Conservation (phyloP, 176 grass and related monocot species). For the Bothriochloa decipiens region DNA sequence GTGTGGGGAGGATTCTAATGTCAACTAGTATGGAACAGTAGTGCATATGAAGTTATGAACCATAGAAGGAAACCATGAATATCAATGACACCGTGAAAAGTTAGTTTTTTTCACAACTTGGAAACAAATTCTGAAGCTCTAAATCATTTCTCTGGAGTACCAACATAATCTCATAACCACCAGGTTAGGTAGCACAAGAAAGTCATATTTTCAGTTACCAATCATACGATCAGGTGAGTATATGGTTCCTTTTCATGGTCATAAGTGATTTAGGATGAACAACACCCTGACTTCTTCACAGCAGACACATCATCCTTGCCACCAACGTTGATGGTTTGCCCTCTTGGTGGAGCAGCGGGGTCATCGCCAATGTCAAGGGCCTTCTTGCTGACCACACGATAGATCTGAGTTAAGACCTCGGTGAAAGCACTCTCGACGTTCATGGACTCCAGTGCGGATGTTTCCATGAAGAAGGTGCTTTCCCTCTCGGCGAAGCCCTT, state of each 20-base stretch:
- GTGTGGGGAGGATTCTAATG: constrained; percentile 39
- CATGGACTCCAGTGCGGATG: constrained; percentile 50
- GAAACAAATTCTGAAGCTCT: constrained; percentile 15
- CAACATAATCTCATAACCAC: constrained; percentile 29
- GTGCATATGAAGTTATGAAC: constrained; percentile 40
- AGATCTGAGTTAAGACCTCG: constrained; percentile 62
- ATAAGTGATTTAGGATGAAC: constrained; percentile 48
- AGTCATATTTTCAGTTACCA: constrained; percentile 38
- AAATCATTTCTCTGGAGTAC: constrained; percentile 24
- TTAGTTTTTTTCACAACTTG: constrained; percentile 22
- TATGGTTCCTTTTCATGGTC: constrained; percentile 44
- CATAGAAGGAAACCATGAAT: constrained; percentile 30
- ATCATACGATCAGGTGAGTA: constrained; percentile 20
- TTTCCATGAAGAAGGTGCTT: constrained; percentile 59
- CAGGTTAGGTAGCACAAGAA: constrained; percentile 36
- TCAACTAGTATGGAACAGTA: constrained; percentile 12
- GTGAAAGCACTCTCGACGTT: constrained; percentile 55
- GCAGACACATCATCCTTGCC: constrained; percentile 61
- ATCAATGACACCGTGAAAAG: constrained; percentile 11
- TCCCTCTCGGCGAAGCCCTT: constrained; percentile 59
- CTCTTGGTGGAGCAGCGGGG: constrained; percentile 56
- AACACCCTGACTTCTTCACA: constrained; percentile 54
- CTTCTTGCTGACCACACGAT: constrained; percentile 61
- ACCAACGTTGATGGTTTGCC: constrained; percentile 57
- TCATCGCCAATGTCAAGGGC: constrained; percentile 61